Conservation (phyloP, 257 asterid species). For the Solanum microdontum region DNA sequence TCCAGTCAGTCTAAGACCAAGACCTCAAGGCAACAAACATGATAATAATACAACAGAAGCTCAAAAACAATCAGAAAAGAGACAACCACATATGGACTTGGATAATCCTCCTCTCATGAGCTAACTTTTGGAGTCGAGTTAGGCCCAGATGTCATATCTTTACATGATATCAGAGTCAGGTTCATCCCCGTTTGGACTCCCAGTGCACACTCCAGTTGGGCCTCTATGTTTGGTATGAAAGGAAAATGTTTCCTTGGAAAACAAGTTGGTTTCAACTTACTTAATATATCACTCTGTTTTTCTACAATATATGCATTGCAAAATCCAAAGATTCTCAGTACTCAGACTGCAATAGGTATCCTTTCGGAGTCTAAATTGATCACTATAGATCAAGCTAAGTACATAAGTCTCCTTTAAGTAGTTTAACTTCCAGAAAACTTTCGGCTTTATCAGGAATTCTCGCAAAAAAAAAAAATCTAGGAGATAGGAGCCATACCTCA, state of each 20-base stretch:
- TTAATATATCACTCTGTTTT: background rate
- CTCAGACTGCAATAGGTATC: background rate
- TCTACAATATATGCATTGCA: background rate
- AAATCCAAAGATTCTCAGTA: constrained; percentile 1
- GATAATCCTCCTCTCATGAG: background rate
- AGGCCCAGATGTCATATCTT: background rate
- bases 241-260: background rate
- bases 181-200: background rate
- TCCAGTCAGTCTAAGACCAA: background rate
- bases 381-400: constrained; percentile 6
- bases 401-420: constrained; percentile 17
- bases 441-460: constrained; percentile 8
- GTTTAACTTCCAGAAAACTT: constrained; percentile 6
- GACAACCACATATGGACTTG: background rate
- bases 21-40: background rate
- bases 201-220: background rate
- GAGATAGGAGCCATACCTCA: constrained; percentile 32
- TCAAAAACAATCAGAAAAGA: background rate
- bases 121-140: background rate
- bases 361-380: constrained; percentile 9
- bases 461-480: background rate
- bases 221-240: background rate
- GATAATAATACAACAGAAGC: background rate
- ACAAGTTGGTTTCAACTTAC: background rate
- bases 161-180: background rate